Conservation (phyloP, 139 green algal species). For the Trebouxia sp. region DNA sequence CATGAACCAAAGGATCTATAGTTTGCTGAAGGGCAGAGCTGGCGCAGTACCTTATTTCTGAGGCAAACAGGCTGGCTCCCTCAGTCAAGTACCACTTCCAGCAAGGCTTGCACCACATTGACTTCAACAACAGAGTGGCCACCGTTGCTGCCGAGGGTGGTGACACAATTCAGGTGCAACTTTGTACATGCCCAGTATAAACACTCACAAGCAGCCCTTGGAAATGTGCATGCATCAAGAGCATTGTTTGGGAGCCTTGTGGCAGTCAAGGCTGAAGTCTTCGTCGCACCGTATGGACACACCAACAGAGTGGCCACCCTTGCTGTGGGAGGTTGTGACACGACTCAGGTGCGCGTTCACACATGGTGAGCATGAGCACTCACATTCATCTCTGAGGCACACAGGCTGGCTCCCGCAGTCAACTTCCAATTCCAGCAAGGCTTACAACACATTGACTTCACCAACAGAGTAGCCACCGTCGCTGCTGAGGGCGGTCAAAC, state of each 20-base stretch:
- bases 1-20: too few relatives aligned
- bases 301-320: too few relatives aligned
- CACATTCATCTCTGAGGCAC: conserved; percentile 57
- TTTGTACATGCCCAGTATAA: too few relatives aligned
- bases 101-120: neutral
- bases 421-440: conserved; percentile 50
- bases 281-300: too few relatives aligned
- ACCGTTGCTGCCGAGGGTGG: neutral
- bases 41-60: conserved; percentile 59
- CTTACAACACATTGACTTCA: conserved; percentile 27
- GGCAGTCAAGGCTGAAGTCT: too few relatives aligned
- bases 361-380: too few relatives aligned
- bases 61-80: conserved; percentile 37
- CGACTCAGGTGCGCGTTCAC: too few relatives aligned
- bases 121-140: conserved; percentile 17
- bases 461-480: neutral
- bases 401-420: conserved; percentile 37
- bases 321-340: too few relatives aligned
- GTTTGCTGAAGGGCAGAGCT: conserved; percentile 30
- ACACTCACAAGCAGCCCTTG: too few relatives aligned
- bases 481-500: neutral
- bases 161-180: neutral
- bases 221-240: too few relatives aligned
- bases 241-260: too few relatives aligned
- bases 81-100: conserved; percentile 56